These are phyloP conservation scores for Osmozyma mogii DNA, from an alignment of 805 yeast species.

Conservation along the genomic window DNA sequence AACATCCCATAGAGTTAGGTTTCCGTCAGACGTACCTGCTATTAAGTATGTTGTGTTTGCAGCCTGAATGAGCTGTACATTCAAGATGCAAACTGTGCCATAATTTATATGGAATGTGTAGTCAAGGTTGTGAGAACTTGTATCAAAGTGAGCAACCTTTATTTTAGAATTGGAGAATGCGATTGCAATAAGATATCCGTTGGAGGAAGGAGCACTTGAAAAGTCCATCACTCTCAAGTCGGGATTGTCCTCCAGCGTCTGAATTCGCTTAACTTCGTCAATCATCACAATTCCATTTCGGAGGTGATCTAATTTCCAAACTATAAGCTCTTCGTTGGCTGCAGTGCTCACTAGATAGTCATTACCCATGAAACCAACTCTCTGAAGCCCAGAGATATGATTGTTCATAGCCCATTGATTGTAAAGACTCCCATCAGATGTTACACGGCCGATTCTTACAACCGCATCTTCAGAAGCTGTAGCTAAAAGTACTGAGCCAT, in stretches of 20 bases:
- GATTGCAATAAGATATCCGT: constrained; percentile 50
- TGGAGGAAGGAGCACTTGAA: constrained; percentile 27
- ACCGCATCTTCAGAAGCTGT: constrained; percentile 91
- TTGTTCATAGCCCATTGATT: constrained; percentile 58
- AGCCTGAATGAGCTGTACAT: constrained; percentile 39
- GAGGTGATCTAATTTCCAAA: constrained; percentile 57
- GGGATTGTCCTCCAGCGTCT: constrained; percentile 51
- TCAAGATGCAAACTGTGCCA: constrained; percentile 69
- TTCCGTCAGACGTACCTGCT: constrained; percentile 80
- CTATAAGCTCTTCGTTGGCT: constrained; percentile 80
- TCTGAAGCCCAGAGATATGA: constrained; percentile 87
- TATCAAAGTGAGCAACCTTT: constrained; percentile 51
- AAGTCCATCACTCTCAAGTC: constrained; percentile 91
- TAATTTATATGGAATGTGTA: constrained; percentile 49
- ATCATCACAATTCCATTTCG: constrained; percentile 37
- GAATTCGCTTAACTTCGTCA: constrained; percentile 42
- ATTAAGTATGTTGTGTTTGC: constrained; percentile 30
- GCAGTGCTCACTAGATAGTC: constrained; percentile 45
- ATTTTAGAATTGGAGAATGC: constrained; percentile 84
- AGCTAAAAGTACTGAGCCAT: constrained; percentile 39
- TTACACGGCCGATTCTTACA: constrained; percentile 55
- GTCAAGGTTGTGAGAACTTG: constrained; percentile 37
- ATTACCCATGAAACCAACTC: constrained; percentile 52
- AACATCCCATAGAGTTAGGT: constrained; percentile 54
- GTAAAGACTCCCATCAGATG: too few species aligned